Conservation (phyloP, 2,329 filamentous ascomycete genomes). For the Fusarium robinianum region DNA sequence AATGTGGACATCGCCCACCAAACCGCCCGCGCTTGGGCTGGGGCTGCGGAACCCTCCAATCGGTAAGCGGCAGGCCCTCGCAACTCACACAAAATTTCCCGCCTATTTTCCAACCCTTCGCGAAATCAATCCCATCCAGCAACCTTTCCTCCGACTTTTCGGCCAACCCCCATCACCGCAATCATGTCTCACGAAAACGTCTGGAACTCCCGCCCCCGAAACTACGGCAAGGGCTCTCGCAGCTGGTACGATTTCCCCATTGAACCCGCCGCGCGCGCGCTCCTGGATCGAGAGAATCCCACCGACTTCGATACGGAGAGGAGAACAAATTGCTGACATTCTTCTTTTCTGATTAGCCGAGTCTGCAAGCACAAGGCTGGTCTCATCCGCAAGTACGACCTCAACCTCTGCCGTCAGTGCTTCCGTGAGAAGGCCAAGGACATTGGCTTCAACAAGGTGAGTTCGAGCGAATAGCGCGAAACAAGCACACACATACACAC, state of each 20-base stretch:
- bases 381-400: slow-evolving; percentile 99
- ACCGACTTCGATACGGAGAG: slow-evolving; percentile 7
- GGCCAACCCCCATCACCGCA: slow-evolving; percentile 45
- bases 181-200: slow-evolving; percentile 84
- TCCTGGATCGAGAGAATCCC: background rate
- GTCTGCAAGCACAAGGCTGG: slow-evolving; percentile 91
- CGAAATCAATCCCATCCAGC: slow-evolving; percentile 42
- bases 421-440: slow-evolving; percentile 75
- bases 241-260: slow-evolving; percentile 70
- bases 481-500: background rate
- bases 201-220: slow-evolving; percentile 98
- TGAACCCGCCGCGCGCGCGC: too few species aligned
- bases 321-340: slow-evolving; percentile 38
- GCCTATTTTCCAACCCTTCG: slow-evolving; percentile 40
- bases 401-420: slow-evolving; percentile 84
- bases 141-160: slow-evolving; percentile 38
- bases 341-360: slow-evolving; percentile 53
- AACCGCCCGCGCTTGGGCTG: slow-evolving; percentile 32
- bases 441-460: slow-evolving; percentile 75
- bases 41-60: slow-evolving; percentile 47
- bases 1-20: slow-evolving; percentile 8
- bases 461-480: slow-evolving; percentile 25
- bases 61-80: slow-evolving; percentile 38
- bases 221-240: slow-evolving; percentile 95
- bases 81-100: slow-evolving; percentile 49